phyloP scores from a whole-genome alignment of 352 stramenopile species.

The Hyaloperonospora arabidopsidis region DNA sequence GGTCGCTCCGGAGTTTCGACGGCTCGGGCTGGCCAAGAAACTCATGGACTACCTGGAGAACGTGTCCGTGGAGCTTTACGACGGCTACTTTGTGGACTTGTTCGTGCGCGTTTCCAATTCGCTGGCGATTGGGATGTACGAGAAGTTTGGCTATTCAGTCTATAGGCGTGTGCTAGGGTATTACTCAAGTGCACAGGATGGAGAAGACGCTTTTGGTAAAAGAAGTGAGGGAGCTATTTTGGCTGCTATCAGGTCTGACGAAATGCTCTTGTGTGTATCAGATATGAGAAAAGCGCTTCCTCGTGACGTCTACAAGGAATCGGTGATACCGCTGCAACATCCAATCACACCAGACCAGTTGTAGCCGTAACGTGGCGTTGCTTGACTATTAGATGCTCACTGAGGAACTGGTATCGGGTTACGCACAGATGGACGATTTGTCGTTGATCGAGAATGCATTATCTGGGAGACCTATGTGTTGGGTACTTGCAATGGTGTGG shows the following conservation, averaged over 20 bases:
- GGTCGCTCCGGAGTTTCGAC: constrained; percentile 92
- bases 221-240: constrained; percentile 4
- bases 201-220: constrained; percentile 88
- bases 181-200: constrained; percentile 78
- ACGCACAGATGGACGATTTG: no score
- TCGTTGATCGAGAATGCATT: no score
- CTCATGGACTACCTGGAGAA: constrained; percentile 93
- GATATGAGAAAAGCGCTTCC: constrained; percentile 91
- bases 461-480: no score
- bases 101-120: constrained; percentile 96
- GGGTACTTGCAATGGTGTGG: no score
- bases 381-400: not conserved
- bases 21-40: constrained; percentile 86
- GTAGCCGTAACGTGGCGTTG: constrained; percentile 17
- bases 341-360: constrained; percentile 79
- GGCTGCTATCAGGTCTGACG: constrained; percentile 1
- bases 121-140: constrained; percentile 89
- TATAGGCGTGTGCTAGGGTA: constrained; percentile 90
- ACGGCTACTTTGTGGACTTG: constrained; percentile 98
- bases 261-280: constrained; percentile 19
- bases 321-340: constrained; percentile 82
- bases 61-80: constrained; percentile 69
- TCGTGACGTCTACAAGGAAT: constrained; percentile 85
- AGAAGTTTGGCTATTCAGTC: constrained; percentile 88
- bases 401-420: not conserved